phyloP scores from a whole-genome alignment of 2,329 filamentous ascomycete genomes.

The Fusarium liriodendri region DNA sequence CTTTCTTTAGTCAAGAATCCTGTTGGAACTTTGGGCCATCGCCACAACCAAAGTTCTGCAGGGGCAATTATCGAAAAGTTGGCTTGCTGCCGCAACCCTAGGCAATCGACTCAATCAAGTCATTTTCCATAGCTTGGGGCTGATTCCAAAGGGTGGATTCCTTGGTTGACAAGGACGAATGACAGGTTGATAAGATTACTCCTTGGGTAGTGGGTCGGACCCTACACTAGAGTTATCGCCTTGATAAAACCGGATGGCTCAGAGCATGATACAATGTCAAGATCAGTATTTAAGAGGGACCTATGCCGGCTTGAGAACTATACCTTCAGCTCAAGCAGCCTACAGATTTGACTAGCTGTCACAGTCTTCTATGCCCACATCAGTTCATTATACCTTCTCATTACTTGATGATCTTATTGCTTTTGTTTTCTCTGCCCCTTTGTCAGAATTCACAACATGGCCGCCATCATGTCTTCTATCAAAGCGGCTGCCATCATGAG shows the following conservation, averaged over 20 bases:
- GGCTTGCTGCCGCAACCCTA: background rate
- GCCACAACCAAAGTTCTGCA: background rate
- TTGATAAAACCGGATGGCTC: background rate
- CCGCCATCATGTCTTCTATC: background rate
- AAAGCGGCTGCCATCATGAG: background rate
- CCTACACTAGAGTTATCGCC: background rate
- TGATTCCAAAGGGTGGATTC: background rate
- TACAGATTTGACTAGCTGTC: background rate
- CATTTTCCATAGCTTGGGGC: background rate
- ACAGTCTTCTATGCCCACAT: background rate
- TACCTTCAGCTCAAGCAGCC: background rate
- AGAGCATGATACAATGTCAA: background rate
- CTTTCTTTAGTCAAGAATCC: background rate
- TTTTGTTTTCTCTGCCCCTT: background rate
- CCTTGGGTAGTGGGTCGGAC: background rate
- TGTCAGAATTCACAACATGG: background rate
- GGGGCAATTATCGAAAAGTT: background rate
- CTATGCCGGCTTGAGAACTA: background rate
- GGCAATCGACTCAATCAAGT: background rate
- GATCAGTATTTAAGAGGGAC: background rate
- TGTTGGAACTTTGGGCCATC: background rate
- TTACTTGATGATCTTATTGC: background rate
- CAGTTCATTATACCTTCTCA: background rate
- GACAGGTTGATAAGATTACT: background rate
- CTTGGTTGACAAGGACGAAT: background rate